Base-by-base conservation (phyloP, 2,329 filamentous ascomycete species). In the Akanthomyces lecanii region DNA sequence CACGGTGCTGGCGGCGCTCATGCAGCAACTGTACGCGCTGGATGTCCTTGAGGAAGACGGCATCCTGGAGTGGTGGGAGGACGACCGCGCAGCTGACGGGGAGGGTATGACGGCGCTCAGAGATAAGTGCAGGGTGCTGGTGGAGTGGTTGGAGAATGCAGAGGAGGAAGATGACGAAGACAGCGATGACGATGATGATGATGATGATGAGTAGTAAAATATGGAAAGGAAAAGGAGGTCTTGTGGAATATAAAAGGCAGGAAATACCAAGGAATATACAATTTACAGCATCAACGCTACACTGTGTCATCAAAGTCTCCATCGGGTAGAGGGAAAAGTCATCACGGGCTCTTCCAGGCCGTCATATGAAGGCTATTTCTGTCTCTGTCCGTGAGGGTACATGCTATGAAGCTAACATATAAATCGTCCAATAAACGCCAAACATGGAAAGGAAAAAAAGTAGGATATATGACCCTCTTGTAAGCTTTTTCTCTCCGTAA, bases 21-120 rank as follows among this genome's bases (percentile, higher is more conserved):
- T 92, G 68, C 95, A 96, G 77, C 90, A 92, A 74, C 80, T 98
- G 58, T 96, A 96, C 72, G 86, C 90, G 67, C 76, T 90, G 55
- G 95, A 98, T 67, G 82, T 96, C 18, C 77, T 97, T 1, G 92
- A 97, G 72, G 92, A 97, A 71, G 93, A 97, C 48, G 92, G 90
- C 0, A 90, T 97, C 67, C 78, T 94, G 69, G 83, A 84, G 54
- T 99, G 95, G 95, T 98, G 93, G 93, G 84, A 81, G 23, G 89
- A 96, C 73, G 81, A 83, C 54, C 75, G 87, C 70, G 88, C 89
- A 6, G 82, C 77, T 28, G 87, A 86, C 62, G 86, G 81, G 16
- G 89, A 90, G 62, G 84, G 85, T 60, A 85, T 97, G 87, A 76
- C 76, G 64, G 83, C 78, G 56, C 85, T 97, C 18, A 88, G 88